Conservation (phyloP, 192 early-diverging fungal genomes). For the Rhizophlyctis rosea region DNA sequence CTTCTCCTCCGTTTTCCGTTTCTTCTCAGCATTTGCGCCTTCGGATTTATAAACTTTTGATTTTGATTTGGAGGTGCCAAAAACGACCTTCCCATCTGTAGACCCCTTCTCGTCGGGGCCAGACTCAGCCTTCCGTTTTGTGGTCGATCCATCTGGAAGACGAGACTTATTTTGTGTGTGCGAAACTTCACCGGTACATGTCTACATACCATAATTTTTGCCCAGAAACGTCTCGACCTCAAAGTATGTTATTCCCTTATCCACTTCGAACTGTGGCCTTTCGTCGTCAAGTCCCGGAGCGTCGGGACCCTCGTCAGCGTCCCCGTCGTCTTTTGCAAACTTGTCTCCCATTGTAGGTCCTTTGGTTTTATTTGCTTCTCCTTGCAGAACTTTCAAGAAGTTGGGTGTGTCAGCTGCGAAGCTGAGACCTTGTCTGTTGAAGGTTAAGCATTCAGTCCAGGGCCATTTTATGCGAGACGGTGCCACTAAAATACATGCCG, state of each 20-base stretch:
- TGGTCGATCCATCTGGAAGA: too few species aligned
- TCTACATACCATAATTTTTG: not conserved
- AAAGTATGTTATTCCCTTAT: constrained; percentile 21
- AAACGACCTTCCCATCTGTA: not conserved
- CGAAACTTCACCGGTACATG: not conserved
- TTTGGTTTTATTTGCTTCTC: not conserved
- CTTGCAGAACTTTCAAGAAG: constrained; percentile 15
- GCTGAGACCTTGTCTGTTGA: constrained; percentile 18
- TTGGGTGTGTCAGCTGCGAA: constrained; percentile 25
- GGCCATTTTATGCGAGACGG: too few species aligned
- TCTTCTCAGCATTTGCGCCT: constrained; percentile 14
- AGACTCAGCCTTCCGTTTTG: constrained; percentile 10
- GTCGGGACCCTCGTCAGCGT: constrained; percentile 21
- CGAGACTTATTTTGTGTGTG: not conserved
- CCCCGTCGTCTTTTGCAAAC: constrained; percentile 1
- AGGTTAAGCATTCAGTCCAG: too few species aligned
- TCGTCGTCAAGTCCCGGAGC: constrained; percentile 26
- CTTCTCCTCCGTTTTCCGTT: constrained; percentile 12
- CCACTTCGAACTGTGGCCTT: constrained; percentile 22
- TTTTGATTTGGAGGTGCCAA: constrained; percentile 9
- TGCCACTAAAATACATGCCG: too few species aligned
- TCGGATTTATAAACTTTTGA: constrained; percentile 13
- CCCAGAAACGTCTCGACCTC: constrained; percentile 22
- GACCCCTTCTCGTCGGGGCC: not conserved
- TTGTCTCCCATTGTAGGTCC: not conserved